Base-by-base conservation (phyloP, 1,139 yeast species). In the Saccharomycopsis hybrid region DNA sequence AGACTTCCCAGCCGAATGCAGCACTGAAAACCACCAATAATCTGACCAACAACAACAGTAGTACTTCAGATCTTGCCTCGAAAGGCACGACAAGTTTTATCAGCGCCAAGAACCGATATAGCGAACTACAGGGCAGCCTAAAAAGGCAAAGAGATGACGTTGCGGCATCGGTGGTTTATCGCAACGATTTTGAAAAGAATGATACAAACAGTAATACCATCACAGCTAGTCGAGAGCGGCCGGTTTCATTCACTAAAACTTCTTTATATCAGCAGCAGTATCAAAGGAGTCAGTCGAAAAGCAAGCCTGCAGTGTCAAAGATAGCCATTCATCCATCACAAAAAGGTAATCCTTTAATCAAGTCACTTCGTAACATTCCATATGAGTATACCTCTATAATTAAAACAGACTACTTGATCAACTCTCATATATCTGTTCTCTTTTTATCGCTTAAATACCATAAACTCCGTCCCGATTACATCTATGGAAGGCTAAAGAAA, bases 381-480 rank as follows among this genome's bases (percentile, higher is more conserved):
- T 66, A 57, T 51, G 65, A 63, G 44, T 64, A 59, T 52, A 64
- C 64, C 41, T 57, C 61, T 3, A 60, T 59, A 36, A 52, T 65
- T 30, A 61, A 60, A 38, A 65, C 66, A 7, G 85, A 79, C 58
- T 79, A 78, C 59, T 72, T 76, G 57, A 72, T 79, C 45, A 78
- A 74, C 51, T 74, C 81, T 1, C 73, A 74, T 7, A 67, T 78
- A 38, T 77, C 76, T 56, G 70, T 76, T 5, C 58, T 78, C 2
- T 79, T 78, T 51, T 65, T 79, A 5, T 76, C 82, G 2, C 61
- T 79, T 31, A 75, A 77, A 52, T 79, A 78, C 59, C 81, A 77
- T 57, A 77, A 77, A 58, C 63, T 79, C 33, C 77, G 76, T 50
- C 84, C 84, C 0, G 83, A 78, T 56, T 78, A 79, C 56, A 69